Base-by-base conservation (phyloP, 257 asterid species). In the Thymus mandschuricus region DNA sequence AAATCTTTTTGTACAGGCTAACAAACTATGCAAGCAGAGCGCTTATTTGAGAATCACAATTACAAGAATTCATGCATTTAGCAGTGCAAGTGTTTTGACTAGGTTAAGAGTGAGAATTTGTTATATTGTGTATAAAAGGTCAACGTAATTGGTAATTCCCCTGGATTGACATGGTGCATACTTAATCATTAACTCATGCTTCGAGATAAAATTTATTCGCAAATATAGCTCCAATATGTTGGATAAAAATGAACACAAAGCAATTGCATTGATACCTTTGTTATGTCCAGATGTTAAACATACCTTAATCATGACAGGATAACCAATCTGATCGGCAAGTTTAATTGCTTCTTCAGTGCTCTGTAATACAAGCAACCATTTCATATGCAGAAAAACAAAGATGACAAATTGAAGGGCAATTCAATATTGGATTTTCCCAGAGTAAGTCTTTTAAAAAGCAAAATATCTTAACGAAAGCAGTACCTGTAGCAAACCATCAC, bases 221-320 rank as follows among this genome's bases (percentile, higher is more conserved):
- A 29, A 43, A 45, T 49, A 45, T 10, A 0, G 29, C 51, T 31
- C n/a, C 8, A 15, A 62, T n/a, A 15, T 40, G 8, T 21, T 38
- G 55, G 21, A n/a, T 3, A 13, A n/a, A 34, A 35, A 13, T 60
- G 48, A 64, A 30, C 57, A 64, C 10, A 11, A 27, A 55, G 52
- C 59, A 63, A 60, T 50, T 65, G 45, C 33, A 35, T 74, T 59
- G 1, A 15, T 71, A 40, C 34, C 41, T 15, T 40, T 38, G 33
- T 45, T 41, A 29, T 29, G 70, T 31, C 3, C 7, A 55, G 62
- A 40, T 43, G 60, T 38, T 60, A 56, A 70, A 72, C 67, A 76
- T 86, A 91, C 99, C 97, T 95, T 95, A 79, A 95, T 95, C 99
- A 95, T 95, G 72, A 95, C 99, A 50, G 99, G 99, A 74, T 64